phyloP scores from a whole-genome alignment of 2,329 filamentous ascomycete species.

The Drechslerella dactyloides region DNA sequence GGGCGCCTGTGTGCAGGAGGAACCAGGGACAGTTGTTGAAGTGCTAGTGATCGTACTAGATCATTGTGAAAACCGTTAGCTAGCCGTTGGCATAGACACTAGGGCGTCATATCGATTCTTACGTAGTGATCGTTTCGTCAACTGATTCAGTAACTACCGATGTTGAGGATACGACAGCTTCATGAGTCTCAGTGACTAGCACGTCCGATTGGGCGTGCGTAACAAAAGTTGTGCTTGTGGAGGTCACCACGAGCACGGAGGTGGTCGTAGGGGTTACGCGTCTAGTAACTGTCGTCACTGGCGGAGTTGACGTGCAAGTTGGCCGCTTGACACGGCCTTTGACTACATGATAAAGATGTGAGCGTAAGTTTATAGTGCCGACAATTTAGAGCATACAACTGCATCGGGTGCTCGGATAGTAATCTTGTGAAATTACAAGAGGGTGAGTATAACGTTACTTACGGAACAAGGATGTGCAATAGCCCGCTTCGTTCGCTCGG shows the following conservation, averaged over 20 bases:
- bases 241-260: conserved; percentile 2
- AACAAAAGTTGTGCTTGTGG: not conserved
- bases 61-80: not conserved
- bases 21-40: not conserved
- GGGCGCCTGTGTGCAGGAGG: not conserved
- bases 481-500: conserved; percentile 3
- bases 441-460: not conserved
- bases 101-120: not conserved
- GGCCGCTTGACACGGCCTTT: conserved; percentile 31
- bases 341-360: conserved; percentile 1
- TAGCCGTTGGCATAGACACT: not conserved
- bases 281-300: conserved; percentile 21
- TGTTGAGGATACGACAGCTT: conserved; percentile 8
- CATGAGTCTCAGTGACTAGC: conserved; percentile 17
- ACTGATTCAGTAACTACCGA: conserved; percentile 11
- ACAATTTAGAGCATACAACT: too few species aligned
- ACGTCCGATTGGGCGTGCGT: not conserved
- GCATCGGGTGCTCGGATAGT: too few species aligned
- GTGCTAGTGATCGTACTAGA: conserved; percentile 9
- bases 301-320: conserved; percentile 22
- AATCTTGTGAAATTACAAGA: too few species aligned
- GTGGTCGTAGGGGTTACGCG: conserved; percentile 24
- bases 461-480: conserved; percentile 36
- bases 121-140: conserved; percentile 12
- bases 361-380: not conserved